phyloP scores from a whole-genome alignment of 805 yeast species.

The Ogataea ramenticola region DNA sequence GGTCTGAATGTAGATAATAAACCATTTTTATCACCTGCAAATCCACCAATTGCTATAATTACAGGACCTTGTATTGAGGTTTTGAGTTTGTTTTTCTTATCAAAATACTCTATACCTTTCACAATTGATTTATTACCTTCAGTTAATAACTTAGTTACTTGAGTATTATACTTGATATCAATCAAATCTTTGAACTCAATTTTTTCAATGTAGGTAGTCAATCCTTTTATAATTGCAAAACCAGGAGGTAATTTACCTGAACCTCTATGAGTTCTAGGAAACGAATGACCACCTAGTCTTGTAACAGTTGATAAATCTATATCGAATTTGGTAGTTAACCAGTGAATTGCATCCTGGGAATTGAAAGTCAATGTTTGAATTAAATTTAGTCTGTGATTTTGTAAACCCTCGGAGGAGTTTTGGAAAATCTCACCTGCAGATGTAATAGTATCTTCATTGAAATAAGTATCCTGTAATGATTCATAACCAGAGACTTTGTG shows the following conservation, averaged over 20 bases:
- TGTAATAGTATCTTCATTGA: slow-evolving; percentile 57
- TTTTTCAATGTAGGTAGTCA: slow-evolving; percentile 43
- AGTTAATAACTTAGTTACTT: slow-evolving; percentile 33
- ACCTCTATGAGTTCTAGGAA: slow-evolving; percentile 77
- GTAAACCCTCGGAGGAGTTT: slow-evolving; percentile 28
- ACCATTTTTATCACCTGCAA: slow-evolving; percentile 52
- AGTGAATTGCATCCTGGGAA: slow-evolving; percentile 60
- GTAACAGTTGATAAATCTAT: slow-evolving; percentile 61
- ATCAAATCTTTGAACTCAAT: slow-evolving; percentile 32
- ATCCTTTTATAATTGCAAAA: slow-evolving; percentile 52
- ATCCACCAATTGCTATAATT: slow-evolving; percentile 58
- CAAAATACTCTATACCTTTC: slow-evolving; percentile 24
- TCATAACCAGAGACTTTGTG: slow-evolving; percentile 40
- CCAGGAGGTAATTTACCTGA: slow-evolving; percentile 59
- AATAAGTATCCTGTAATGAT: slow-evolving; percentile 32
- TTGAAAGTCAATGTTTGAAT: slow-evolving; percentile 54
- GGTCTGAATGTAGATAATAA: slow-evolving; percentile 50
- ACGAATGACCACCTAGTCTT: slow-evolving; percentile 79
- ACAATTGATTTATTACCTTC: slow-evolving; percentile 16
- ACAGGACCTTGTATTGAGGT: slow-evolving; percentile 42
- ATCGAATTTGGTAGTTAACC: slow-evolving; percentile 56
- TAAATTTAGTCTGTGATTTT: slow-evolving; percentile 39
- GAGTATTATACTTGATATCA: slow-evolving; percentile 23
- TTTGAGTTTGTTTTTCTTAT: slow-evolving; percentile 23
- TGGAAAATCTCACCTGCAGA: slow-evolving; percentile 42